phyloP scores from a whole-genome alignment of 768 basidiomycete species.

The Kwoniella newhampshirensis region DNA sequence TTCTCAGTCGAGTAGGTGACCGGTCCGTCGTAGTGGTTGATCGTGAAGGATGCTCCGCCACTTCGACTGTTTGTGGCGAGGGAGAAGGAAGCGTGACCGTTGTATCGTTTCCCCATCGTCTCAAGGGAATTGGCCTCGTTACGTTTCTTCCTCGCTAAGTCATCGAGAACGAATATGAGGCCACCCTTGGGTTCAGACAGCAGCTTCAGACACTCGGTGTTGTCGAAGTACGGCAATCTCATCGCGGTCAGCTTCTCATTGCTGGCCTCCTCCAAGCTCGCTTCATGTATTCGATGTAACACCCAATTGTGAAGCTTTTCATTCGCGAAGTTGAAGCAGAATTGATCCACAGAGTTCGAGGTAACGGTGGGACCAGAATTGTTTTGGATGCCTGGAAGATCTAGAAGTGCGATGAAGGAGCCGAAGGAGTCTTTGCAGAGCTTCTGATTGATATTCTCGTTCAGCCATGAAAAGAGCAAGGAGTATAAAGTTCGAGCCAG shows the following conservation, averaged over 20 bases:
- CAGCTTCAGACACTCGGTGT: constrained; percentile 81
- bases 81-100: constrained; percentile 89
- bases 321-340: constrained; percentile 94
- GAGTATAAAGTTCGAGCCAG: constrained; percentile 91
- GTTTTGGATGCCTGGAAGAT: constrained; percentile 91
- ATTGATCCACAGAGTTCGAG: constrained; percentile 90
- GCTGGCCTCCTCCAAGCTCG: constrained; percentile 76
- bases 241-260: constrained; percentile 69
- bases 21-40: constrained; percentile 86
- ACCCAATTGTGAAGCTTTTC: constrained; percentile 84
- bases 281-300: constrained; percentile 76
- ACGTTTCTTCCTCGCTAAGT: constrained; percentile 89
- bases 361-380: constrained; percentile 55
- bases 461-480: constrained; percentile 91
- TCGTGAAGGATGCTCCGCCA: constrained; percentile 80
- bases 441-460: constrained; percentile 92
- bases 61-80: constrained; percentile 70
- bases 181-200: constrained; percentile 85
- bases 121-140: constrained; percentile 92
- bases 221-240: constrained; percentile 76
- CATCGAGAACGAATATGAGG: constrained; percentile 95
- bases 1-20: constrained; percentile 88
- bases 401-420: constrained; percentile 88
- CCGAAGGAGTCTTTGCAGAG: constrained; percentile 85
- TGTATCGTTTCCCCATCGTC: constrained; percentile 90